Conservation (phyloP, 192 early-diverging fungal species). For the Chytriomyces hyalinus region DNA sequence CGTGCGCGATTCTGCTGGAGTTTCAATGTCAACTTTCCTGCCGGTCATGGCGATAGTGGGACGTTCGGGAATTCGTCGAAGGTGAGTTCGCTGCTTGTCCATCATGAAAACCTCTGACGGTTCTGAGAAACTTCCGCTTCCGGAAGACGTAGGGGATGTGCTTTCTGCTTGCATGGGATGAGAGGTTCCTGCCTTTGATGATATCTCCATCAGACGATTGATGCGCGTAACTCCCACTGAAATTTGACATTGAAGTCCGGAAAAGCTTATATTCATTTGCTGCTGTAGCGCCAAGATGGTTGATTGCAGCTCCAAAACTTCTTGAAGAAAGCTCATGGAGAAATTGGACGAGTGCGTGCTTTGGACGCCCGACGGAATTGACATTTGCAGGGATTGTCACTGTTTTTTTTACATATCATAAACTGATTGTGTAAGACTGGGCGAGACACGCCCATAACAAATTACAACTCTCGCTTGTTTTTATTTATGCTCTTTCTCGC, state of each 20-base stretch:
- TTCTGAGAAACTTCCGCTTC: not conserved
- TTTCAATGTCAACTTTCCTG: conserved; percentile 23
- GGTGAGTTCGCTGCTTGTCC: not conserved
- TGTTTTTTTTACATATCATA: no score
- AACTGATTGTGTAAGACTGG: no score
- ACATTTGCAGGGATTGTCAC: not conserved
- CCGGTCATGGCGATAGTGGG: conserved; percentile 11
- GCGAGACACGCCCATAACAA: no score
- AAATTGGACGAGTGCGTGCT: not conserved
- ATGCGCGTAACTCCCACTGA: conserved; percentile 5
- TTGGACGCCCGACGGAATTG: not conserved
- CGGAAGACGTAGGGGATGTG: not conserved
- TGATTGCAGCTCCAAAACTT: conserved; percentile 10
- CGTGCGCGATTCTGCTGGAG: conserved; percentile 8
- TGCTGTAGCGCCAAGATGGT: conserved; percentile 6
- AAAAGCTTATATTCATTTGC: conserved; percentile 9
- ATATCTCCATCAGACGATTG: conserved; percentile 1
- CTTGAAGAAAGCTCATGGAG: not conserved
- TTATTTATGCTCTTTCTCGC: no score
- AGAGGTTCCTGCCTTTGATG: not conserved
- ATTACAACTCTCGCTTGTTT: no score
- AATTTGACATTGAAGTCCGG: conserved; percentile 7
- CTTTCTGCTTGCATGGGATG: not conserved
- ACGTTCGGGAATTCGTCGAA: conserved; percentile 20
- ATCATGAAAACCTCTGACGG: not conserved